Evolutionary conservation across 495 filamentous ascomycete species (phyloP).

Genomic region (Hypoxylon subgilvum): DNA sequence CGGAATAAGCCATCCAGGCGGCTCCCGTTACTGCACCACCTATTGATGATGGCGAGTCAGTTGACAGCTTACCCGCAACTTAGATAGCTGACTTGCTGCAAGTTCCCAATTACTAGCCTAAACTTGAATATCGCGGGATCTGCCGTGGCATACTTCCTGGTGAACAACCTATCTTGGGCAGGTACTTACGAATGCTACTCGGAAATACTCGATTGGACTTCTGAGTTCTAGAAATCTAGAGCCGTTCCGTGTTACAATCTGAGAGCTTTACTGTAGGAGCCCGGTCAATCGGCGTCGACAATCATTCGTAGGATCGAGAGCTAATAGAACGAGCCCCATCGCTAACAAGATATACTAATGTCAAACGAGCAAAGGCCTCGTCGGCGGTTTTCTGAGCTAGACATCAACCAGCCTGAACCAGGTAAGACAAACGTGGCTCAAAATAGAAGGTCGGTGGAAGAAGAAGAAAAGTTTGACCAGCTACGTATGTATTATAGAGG

Average conservation of each 20-base stretch:
- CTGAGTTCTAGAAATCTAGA: neutral
- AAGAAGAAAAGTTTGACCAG: slow-evolving; percentile 1
- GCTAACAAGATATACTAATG: neutral
- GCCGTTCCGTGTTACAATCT: slow-evolving; percentile 6
- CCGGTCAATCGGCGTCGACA: neutral
- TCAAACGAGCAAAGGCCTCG: slow-evolving; percentile 9
- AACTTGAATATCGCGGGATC: slow-evolving; percentile 29
- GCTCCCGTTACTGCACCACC: slow-evolving; percentile 17
- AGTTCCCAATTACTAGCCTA: slow-evolving; percentile 30
- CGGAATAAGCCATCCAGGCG: slow-evolving; percentile 24
- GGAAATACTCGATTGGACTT: slow-evolving; percentile 11
- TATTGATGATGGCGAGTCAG: slow-evolving; percentile 23
- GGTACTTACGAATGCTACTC: too few relatives aligned
- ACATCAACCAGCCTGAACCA: neutral
- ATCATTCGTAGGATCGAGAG: neutral
- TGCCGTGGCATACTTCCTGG: slow-evolving; percentile 12
- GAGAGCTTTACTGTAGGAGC: neutral
- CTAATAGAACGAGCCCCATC: neutral
- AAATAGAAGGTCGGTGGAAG: slow-evolving; percentile 32
- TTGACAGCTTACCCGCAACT: slow-evolving; percentile 30
- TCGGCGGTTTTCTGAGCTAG: neutral
- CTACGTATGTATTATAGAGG: neutral
- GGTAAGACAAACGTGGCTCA: slow-evolving; percentile 16
- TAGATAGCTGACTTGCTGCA: slow-evolving; percentile 22
- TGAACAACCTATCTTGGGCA: slow-evolving; percentile 6